Evolutionary conservation across 2,329 filamentous ascomycete species (phyloP), one percentile per base, ranked within the genome.

Genomic region (Penicillium frequentans): DNA sequence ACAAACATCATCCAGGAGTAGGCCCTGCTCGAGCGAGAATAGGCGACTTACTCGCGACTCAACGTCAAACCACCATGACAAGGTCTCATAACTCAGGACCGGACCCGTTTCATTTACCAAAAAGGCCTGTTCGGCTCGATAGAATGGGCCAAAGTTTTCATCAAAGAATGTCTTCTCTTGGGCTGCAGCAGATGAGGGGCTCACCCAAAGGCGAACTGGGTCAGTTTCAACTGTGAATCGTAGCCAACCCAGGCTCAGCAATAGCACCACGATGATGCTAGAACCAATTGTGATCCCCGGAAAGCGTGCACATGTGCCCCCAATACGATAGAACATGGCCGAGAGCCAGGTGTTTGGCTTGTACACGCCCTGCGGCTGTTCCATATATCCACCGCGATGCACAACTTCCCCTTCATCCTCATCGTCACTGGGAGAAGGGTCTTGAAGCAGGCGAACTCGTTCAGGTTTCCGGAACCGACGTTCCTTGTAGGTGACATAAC

Each of bases 101-200:
- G 91, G 90, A 0, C 89, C 87, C 3, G 86, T 82, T 0, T 84
- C 93, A 62, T 98, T 99, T 60, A 98, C 91, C 14, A 99, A 75
- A 73, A 99, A 99, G 0, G 88, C 86, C 75, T 99, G 95, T 73
- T 99, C 90, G 0, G 93, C 90, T 42, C 95, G 90, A 76, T 95
- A 99, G 70, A 99, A 99, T 0, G 93, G 92, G 0, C 95, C 96
- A 71, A 99, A 99, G 66, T 91, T 92, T 35, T 84, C 74, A 71
- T 99, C 96, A 63, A 98, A 99, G 71, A 96, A 99, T 1, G 84
- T 84, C 77, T 99, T 99, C 72, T 99, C 93, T 70, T 91, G 84
- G 0, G 95, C 95, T 21, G 96, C 93, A 49, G 87, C 85, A 4
- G 95, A 98, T 9, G 90, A 89, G 8, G 95, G 95, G 67, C 93